Percentiles rank a stretch among this genome's conserved stretches.
phyloP scores from a whole-genome alignment of 1,139 yeast genomes.

The Zhuliangozyma blackwelliae region DNA sequence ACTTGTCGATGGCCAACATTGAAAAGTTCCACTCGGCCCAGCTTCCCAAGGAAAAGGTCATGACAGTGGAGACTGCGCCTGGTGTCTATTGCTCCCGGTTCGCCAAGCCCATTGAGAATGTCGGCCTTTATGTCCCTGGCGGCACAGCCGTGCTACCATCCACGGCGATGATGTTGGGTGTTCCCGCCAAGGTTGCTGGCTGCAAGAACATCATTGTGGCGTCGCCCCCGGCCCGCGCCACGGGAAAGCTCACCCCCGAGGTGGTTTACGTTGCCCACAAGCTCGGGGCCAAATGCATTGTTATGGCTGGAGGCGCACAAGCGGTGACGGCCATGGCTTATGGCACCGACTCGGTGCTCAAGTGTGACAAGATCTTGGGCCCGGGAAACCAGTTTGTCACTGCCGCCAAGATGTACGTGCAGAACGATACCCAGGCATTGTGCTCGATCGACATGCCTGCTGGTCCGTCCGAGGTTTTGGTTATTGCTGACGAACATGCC shows the following conservation, averaged over 20 bases:
- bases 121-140: constrained; percentile 96
- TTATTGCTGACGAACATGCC: constrained; percentile 79
- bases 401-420: constrained; percentile 97
- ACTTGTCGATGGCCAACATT: constrained; percentile 82
- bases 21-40: constrained; percentile 94
- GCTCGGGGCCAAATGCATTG: constrained; percentile 84
- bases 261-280: constrained; percentile 96
- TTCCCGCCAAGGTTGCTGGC: constrained; percentile 98
- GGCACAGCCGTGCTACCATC: constrained; percentile 98
- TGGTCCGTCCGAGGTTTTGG: constrained; percentile 97
- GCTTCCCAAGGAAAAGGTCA: constrained; percentile 58
- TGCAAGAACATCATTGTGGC: constrained; percentile 92
- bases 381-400: constrained; percentile 99
- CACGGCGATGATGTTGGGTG: constrained; percentile 96
- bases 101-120: constrained; percentile 90
- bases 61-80: constrained; percentile 89
- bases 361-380: constrained; percentile 94
- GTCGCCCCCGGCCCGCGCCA: constrained; percentile 91
- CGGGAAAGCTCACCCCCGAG: constrained; percentile 93
- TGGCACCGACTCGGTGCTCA: constrained; percentile 88
- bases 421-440: constrained; percentile 90
- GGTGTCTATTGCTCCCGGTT: constrained; percentile 94
- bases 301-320: constrained; percentile 98
- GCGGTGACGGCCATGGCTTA: constrained; percentile 99
- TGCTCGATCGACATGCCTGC: constrained; percentile 99